Evolutionary conservation across 2,329 filamentous ascomycete species (phyloP).

Genomic region (Aspergillus texensis): DNA sequence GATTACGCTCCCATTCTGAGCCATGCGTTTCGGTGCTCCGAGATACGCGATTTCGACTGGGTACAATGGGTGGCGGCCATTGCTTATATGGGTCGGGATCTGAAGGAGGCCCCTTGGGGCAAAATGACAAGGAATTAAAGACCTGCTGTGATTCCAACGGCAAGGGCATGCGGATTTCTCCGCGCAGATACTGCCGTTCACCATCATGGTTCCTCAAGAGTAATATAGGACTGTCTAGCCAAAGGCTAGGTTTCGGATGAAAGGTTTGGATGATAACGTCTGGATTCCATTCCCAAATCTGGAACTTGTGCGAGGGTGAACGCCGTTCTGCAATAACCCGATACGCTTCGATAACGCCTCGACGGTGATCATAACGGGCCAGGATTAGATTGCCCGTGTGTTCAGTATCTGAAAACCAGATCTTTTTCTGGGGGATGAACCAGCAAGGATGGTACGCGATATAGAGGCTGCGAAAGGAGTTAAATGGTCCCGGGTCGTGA

Average conservation of each 20-base stretch:
- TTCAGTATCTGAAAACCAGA: constrained; percentile 82
- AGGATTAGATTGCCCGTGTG: constrained; percentile 75
- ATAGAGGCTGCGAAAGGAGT: constrained; percentile 72
- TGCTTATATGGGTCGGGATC: constrained; percentile 53
- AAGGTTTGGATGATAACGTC: constrained; percentile 74
- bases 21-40: constrained; percentile 52
- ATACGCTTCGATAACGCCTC: constrained; percentile 79
- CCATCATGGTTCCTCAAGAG: constrained; percentile 50
- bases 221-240: constrained; percentile 73
- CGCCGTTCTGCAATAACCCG: constrained; percentile 69
- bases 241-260: constrained; percentile 68
- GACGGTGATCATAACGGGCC: constrained; percentile 71
- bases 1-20: constrained; percentile 50
- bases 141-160: constrained; percentile 54
- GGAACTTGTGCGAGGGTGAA: constrained; percentile 49
- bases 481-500: constrained; percentile 59
- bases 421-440: constrained; percentile 77
- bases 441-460: constrained; percentile 75
- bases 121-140: constrained; percentile 69
- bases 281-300: constrained; percentile 66
- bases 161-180: constrained; percentile 60
- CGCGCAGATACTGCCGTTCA: constrained; percentile 27
- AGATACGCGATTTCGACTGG: constrained; percentile 61
- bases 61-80: constrained; percentile 77
- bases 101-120: constrained; percentile 52